These are phyloP conservation scores for Sugiyamaella grinbergsii DNA, from an alignment of 1,139 yeast genomes.

Conservation along the genomic window DNA sequence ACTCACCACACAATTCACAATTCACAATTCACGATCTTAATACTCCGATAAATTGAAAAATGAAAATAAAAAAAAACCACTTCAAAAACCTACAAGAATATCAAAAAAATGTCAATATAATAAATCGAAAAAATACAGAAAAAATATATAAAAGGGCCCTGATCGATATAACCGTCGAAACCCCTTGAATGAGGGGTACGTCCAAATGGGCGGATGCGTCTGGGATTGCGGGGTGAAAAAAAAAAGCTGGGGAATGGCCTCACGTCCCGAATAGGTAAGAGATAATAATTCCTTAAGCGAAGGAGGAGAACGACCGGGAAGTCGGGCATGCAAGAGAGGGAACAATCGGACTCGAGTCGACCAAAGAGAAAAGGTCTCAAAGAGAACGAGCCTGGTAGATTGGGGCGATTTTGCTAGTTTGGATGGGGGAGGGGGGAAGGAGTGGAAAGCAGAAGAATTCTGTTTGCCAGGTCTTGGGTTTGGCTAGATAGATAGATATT, in stretches of 20 bases:
- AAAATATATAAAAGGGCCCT: not conserved
- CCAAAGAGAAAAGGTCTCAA: too few relatives aligned
- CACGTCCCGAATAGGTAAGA: conserved; percentile 10
- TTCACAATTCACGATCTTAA: not conserved
- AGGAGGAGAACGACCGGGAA: too few relatives aligned
- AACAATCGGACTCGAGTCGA: too few relatives aligned
- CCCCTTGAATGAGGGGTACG: not conserved
- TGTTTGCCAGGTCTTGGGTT: too few relatives aligned
- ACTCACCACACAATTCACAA: too few relatives aligned
- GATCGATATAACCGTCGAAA: conserved; percentile 10
- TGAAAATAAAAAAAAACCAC: not conserved
- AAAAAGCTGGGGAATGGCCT: conserved; percentile 19
- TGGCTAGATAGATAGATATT: too few relatives aligned
- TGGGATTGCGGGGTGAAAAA: conserved; percentile 19
- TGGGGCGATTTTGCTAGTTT: too few relatives aligned
- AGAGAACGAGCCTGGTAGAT: too few relatives aligned
- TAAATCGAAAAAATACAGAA: not conserved
- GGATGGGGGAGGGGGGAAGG: too few relatives aligned
- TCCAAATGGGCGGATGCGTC: not conserved
- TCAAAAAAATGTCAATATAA: not conserved
- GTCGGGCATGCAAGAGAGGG: too few relatives aligned
- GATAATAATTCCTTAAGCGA: conserved; percentile 6
- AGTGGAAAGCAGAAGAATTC: too few relatives aligned
- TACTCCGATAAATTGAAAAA: not conserved
- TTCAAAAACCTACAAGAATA: not conserved